Evolutionary conservation across 2,329 filamentous ascomycete genomes (phyloP), one percentile per base, ranked within the genome.

Genomic region (Hymenotorrendiella dingleyae): DNA sequence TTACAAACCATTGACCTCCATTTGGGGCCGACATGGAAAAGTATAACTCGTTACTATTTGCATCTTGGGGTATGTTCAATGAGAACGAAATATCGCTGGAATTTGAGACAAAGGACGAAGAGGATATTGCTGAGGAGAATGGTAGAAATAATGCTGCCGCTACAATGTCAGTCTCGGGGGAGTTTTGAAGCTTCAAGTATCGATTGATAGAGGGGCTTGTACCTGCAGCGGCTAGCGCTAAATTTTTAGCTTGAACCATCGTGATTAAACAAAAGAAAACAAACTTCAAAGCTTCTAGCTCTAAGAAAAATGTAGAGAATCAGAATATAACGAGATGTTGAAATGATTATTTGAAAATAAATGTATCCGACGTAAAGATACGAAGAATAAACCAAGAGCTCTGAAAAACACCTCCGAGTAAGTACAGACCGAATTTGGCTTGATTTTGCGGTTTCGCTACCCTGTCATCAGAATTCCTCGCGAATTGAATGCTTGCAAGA

Each of bases 11-110:
- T 26, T 70, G 67, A 27, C 67, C 61, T 8, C 58, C 56, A 27
- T 58, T 62, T 22, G 70, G 65, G 28, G 72, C 69, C 45, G 70
- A 67, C 12, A 80, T 52, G n/a, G 69, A 69, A 58, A 80, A 75
- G 62, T 69, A 78, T 28, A 79, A 55, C 51, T 77, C 61, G 45
- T 66, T 64, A 43, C 65, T 67, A 20, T 61, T 52, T 19, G 64
- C 63, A 43, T 70, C 62, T n/a, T 68, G 57, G 29, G 74, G 68
- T 17, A 74, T 67, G 41, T 72, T 70, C 43, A 73, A 62, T 38
- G 68, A 68, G 54, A 78, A 78, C n/a, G 63, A 62, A 43, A 74
- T 55, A 16, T 64, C 62, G 38, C 64, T 58, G 44, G 68, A 62
- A 41, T 64, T 64, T 2, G 71, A 65, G 35, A 71, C 56, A 36